phyloP scores from a whole-genome alignment of 1,284 basidiomycete species.

The Cryptococcus sp. region DNA sequence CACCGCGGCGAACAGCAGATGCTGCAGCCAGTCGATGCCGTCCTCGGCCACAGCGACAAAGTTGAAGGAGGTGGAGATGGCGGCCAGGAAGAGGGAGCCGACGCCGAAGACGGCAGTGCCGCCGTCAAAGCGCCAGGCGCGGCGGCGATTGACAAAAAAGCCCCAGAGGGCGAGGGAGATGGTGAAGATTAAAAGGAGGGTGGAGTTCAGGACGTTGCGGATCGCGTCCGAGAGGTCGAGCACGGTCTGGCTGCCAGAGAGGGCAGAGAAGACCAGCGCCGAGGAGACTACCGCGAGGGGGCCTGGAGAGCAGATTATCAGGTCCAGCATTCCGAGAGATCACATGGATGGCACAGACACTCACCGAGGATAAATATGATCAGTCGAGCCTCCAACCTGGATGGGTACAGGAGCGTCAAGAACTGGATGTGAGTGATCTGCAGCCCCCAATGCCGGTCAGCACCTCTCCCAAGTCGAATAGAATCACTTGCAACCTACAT shows the following conservation, averaged over 20 bases:
- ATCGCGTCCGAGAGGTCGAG: constrained; percentile 69
- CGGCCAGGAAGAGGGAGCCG: constrained; percentile 71
- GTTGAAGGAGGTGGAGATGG: constrained; percentile 75
- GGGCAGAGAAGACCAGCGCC: constrained; percentile 76
- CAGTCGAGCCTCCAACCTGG: constrained; percentile 80
- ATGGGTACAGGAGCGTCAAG: constrained; percentile 91
- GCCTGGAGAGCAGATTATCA: constrained; percentile 50
- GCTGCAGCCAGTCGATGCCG: constrained; percentile 79
- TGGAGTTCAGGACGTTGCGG: constrained; percentile 92
- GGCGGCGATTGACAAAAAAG: constrained; percentile 76
- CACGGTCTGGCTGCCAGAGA: constrained; percentile 56
- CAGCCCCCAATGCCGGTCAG: neutral
- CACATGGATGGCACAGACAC: constrained; percentile 11
- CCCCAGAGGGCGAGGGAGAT: constrained; percentile 90
- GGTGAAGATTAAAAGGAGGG: constrained; percentile 90
- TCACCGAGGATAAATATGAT: constrained; percentile 80
- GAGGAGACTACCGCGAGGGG: constrained; percentile 84
- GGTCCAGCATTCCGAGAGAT: neutral
- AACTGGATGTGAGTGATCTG: constrained; percentile 98
- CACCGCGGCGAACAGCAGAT: constrained; percentile 78
- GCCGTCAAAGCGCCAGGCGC: constrained; percentile 93
- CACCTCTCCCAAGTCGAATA: neutral
- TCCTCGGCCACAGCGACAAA: constrained; percentile 81
- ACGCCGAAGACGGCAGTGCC: constrained; percentile 92
- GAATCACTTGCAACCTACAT: constrained; percentile 58